Percentiles rank a stretch among this genome's conserved stretches.
These are phyloP conservation scores for Diplodia scrobiculata DNA, from an alignment of 2,329 filamentous ascomycete species.

Conservation along the genomic window DNA sequence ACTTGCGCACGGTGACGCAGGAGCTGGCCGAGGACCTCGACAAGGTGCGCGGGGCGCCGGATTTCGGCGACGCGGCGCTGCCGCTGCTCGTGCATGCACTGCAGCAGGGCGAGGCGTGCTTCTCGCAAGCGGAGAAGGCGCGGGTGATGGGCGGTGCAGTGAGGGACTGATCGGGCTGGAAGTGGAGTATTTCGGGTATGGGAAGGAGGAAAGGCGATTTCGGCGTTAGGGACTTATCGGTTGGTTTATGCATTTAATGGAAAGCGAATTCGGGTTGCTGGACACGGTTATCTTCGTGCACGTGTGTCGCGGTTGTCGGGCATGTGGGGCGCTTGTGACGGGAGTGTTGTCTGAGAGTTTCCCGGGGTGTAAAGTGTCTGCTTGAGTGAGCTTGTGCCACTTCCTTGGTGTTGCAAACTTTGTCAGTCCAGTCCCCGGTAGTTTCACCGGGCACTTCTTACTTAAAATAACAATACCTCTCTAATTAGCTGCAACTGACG, in stretches of 20 bases:
- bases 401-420: background rate
- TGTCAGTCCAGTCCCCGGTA: background rate
- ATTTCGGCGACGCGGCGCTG: slow-evolving; percentile 68
- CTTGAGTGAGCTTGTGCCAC: background rate
- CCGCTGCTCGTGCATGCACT: slow-evolving; percentile 67
- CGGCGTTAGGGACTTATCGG: background rate
- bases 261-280: background rate
- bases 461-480: no score
- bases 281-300: background rate
- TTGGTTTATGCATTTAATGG: background rate
- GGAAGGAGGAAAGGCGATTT: background rate
- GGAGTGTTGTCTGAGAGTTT: background rate
- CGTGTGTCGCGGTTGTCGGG: background rate
- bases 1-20: slow-evolving; percentile 67
- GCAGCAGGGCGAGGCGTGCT: slow-evolving; percentile 67
- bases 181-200: background rate
- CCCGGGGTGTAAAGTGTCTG: background rate
- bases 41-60: slow-evolving; percentile 66
- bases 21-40: slow-evolving; percentile 76
- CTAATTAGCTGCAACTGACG: no score
- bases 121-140: slow-evolving; percentile 57
- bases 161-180: background rate
- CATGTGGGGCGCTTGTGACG: background rate
- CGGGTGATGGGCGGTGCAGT: slow-evolving; percentile 40
- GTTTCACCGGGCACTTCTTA: no score